Percentiles rank a stretch among this genome's conserved stretches.
Evolutionary conservation across 768 basidiomycete genomes (phyloP).

Genomic region (Panus rudis): DNA sequence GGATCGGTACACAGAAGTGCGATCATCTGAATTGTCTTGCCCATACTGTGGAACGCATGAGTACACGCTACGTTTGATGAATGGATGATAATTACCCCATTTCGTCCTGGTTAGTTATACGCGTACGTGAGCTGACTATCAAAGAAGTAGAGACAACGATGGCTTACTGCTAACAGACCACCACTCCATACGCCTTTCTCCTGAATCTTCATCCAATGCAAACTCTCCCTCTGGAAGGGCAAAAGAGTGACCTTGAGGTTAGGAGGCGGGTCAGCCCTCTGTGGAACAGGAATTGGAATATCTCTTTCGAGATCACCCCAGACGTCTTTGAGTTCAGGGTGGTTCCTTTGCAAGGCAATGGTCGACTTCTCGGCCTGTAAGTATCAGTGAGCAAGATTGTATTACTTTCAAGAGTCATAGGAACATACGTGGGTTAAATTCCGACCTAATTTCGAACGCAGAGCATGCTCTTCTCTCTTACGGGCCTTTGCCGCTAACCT

Average conservation of each 20-base stretch:
- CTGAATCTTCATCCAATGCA: constrained; percentile 95
- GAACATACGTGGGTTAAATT: constrained; percentile 60
- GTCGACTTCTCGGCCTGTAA: constrained; percentile 64
- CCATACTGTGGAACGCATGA: constrained; percentile 51
- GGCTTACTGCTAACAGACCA: constrained; percentile 82
- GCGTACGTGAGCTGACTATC: constrained; percentile 4
- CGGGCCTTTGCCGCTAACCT: constrained; percentile 21
- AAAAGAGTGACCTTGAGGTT: constrained; percentile 81
- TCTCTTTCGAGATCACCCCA: constrained; percentile 81
- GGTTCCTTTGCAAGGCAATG: constrained; percentile 56
- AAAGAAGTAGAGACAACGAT: background rate
- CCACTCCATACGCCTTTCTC: constrained; percentile 84
- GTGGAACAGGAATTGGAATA: constrained; percentile 54
- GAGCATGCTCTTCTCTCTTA: constrained; percentile 39
- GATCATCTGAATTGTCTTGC: constrained; percentile 96
- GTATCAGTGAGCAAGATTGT: background rate
- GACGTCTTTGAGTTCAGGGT: constrained; percentile 73
- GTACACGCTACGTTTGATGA: constrained; percentile 5
- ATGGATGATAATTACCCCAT: constrained; percentile 61
- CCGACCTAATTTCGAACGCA: constrained; percentile 59
- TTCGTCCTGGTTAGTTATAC: constrained; percentile 82
- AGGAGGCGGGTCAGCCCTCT: constrained; percentile 69
- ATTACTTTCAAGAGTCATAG: constrained; percentile 1
- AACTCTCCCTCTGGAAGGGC: constrained; percentile 92
- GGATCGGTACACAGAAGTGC: constrained; percentile 76